Percentiles rank a stretch among this genome's conserved stretches.
These are phyloP conservation scores for Candida broadrunensis DNA, from an alignment of 805 yeast genomes.

Conservation along the genomic window DNA sequence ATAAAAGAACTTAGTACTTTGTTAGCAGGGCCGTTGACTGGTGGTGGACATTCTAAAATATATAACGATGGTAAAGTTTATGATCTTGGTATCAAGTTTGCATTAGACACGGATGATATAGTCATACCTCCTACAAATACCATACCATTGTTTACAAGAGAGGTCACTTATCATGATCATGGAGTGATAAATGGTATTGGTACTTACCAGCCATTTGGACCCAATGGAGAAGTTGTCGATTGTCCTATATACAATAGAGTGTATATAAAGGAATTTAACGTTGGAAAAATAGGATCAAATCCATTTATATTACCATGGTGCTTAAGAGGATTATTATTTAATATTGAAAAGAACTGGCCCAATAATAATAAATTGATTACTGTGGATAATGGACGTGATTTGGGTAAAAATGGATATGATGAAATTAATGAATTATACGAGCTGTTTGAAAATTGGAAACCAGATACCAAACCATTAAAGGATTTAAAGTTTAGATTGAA, in stretches of 20 bases:
- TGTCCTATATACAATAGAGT: slow-evolving; percentile 34
- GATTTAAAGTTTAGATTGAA: slow-evolving; percentile 79
- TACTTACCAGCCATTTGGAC: background rate
- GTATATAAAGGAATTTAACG: slow-evolving; percentile 47
- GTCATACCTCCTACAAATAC: slow-evolving; percentile 28
- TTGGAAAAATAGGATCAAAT: slow-evolving; percentile 67
- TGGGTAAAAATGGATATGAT: slow-evolving; percentile 35
- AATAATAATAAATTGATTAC: slow-evolving; percentile 37
- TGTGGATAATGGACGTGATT: slow-evolving; percentile 28
- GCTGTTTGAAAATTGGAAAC: slow-evolving; percentile 84
- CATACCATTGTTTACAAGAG: background rate
- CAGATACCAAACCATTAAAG: slow-evolving; percentile 75
- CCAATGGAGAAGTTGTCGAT: slow-evolving; percentile 5
- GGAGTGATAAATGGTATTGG: background rate
- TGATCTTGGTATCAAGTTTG: slow-evolving; percentile 70
- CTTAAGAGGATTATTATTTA: slow-evolving; percentile 76
- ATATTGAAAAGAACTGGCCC: slow-evolving; percentile 48
- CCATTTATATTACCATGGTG: slow-evolving; percentile 94
- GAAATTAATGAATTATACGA: slow-evolving; percentile 61
- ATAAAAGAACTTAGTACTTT: slow-evolving; percentile 74
- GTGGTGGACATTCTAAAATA: slow-evolving; percentile 91
- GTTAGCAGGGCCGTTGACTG: slow-evolving; percentile 85
- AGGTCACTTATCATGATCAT: too few species aligned
- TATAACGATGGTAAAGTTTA: slow-evolving; percentile 86
- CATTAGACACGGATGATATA: slow-evolving; percentile 69